phyloP scores from a whole-genome alignment of 2,329 filamentous ascomycete genomes.

The Nemania sp. region DNA sequence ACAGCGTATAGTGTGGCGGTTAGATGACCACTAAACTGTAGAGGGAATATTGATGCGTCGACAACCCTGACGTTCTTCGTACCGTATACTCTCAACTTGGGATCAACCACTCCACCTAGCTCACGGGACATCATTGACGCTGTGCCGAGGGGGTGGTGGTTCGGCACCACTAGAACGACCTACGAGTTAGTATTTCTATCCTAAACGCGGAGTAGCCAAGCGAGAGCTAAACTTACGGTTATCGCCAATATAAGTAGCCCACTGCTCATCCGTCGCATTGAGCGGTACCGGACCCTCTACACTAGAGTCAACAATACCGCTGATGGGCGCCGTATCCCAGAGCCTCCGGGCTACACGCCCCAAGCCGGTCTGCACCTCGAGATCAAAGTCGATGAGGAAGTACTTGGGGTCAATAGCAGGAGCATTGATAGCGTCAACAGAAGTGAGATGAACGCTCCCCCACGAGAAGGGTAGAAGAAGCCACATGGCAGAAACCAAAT shows the following conservation, averaged over 20 bases:
- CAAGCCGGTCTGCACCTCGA: conserved; percentile 46
- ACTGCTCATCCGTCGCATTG: conserved; percentile 50
- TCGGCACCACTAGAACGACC: conserved; percentile 45
- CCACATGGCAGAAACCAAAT: conserved; percentile 56
- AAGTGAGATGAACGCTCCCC: conserved; percentile 56
- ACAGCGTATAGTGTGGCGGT: conserved; percentile 66
- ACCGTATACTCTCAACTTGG: conserved; percentile 62
- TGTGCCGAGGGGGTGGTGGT: conserved; percentile 62
- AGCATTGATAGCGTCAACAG: conserved; percentile 51
- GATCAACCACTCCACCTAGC: conserved; percentile 63
- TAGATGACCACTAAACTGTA: conserved; percentile 62
- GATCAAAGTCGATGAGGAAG: conserved; percentile 54
- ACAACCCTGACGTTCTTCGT: conserved; percentile 62
- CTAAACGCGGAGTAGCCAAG: neutral
- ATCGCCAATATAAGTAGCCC: conserved; percentile 42
- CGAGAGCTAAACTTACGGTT: conserved; percentile 21
- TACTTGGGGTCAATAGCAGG: conserved; percentile 56
- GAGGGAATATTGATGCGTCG: conserved; percentile 62
- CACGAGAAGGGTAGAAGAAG: conserved; percentile 55
- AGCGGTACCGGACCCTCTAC: conserved; percentile 44
- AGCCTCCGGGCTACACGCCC: conserved; percentile 50
- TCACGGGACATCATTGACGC: conserved; percentile 63
- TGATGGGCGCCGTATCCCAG: conserved; percentile 50
- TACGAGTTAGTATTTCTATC: conserved; percentile 2
- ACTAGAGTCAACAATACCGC: conserved; percentile 37